Base-by-base conservation (phyloP, 176 grass and related monocot species). In the Puya raimondii region DNA sequence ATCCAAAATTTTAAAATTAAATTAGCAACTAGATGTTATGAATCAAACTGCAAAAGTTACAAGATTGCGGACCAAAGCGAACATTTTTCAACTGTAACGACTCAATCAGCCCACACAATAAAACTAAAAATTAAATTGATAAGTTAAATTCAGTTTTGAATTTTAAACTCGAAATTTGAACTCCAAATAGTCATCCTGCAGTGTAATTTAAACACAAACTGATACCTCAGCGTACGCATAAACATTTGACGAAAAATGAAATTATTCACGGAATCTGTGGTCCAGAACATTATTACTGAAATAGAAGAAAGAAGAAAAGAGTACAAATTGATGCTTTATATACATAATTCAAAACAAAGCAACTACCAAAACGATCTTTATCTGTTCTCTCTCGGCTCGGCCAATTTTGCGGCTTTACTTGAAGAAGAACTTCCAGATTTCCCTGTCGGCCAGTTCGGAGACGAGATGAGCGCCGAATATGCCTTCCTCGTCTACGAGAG, bases 381-480 rank as follows among this genome's bases (percentile, higher is more conserved):
- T 61, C 23, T 71, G 10, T 16, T 48, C 63, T 63, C 13, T 61
- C 51, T 51, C n/a, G 5, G 48, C 51, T 71, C 33, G 5, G 63
- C 70, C 42, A 27, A 48, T 48, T 18, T 18, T 22, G 47, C 27
- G 17, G 20, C 64, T 18, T 71, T 70, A 92, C 51, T 92, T 92
- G 76, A 92, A 92, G 76, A 92, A 92, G 82, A 92, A 88, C 68
- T 92, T 92, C 89, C 82, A 92, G 67, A 88, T 85, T 75, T 92
- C 89, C 72, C 70, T 74, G 22, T 92, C 89, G 0, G 73, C 68
- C 13, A 80, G 71, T 64, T 92, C 89, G 3, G 82, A 80, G 64
- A 88, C 63, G 4, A 92, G 69, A 65, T 92, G 89, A 52, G 23
- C 80, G 3, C 89, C 85, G 23, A 92, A 88, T 25, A 61, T 70